These are phyloP conservation scores for Candida neerlandica DNA, from an alignment of 1,139 yeast genomes.

Conservation along the genomic window DNA sequence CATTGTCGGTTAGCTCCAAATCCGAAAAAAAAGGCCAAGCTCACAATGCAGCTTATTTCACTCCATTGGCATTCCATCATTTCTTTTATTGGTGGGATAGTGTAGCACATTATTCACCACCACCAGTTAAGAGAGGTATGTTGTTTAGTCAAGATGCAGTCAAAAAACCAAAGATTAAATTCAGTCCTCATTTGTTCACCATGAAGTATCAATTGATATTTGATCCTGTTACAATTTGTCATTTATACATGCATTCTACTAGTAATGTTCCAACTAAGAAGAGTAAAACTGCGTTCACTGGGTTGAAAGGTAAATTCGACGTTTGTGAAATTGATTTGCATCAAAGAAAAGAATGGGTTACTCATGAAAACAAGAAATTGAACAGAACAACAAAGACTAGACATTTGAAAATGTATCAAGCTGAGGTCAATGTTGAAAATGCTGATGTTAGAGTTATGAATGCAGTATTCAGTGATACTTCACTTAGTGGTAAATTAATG, in stretches of 20 bases:
- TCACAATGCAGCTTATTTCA: slow-evolving; percentile 72
- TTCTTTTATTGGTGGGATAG: slow-evolving; percentile 86
- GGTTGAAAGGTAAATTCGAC: slow-evolving; percentile 72
- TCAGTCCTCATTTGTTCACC: slow-evolving; percentile 78
- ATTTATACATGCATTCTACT: slow-evolving; percentile 59
- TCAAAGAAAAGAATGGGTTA: slow-evolving; percentile 71
- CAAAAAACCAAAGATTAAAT: slow-evolving; percentile 50
- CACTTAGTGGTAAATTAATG: slow-evolving; percentile 51
- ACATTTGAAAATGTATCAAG: slow-evolving; percentile 71
- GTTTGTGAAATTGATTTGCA: slow-evolving; percentile 78
- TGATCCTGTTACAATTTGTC: slow-evolving; percentile 73
- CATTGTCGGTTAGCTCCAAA: slow-evolving; percentile 51
- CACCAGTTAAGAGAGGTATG: slow-evolving; percentile 75
- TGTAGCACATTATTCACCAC: slow-evolving; percentile 67
- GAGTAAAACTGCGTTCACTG: slow-evolving; percentile 64
- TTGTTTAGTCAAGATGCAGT: slow-evolving; percentile 49
- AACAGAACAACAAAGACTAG: slow-evolving; percentile 57
- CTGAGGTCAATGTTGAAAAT: slow-evolving; percentile 69
- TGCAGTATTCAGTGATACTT: slow-evolving; percentile 65
- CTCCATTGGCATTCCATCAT: slow-evolving; percentile 68
- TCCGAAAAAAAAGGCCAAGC: slow-evolving; percentile 36
- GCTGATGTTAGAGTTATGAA: slow-evolving; percentile 75
- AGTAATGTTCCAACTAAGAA: slow-evolving; percentile 41
- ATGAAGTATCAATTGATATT: slow-evolving; percentile 77
- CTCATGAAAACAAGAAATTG: slow-evolving; percentile 57